Evolutionary conservation across 805 yeast species (phyloP).

Genomic region (Cyberlindnera euphorbiiphila): DNA sequence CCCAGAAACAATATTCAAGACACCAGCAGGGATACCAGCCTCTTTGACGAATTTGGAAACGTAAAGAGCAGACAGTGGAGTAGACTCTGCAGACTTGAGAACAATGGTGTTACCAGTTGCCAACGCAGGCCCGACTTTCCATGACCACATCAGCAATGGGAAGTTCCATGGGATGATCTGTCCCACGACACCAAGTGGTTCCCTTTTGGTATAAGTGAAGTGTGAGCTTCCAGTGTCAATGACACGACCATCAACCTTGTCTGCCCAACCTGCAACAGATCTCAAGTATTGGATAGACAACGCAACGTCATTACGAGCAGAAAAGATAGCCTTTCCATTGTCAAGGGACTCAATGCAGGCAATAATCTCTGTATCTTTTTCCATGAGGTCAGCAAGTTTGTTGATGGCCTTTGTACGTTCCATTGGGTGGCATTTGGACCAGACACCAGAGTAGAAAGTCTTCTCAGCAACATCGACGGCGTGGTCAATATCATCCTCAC

Average conservation of each 20-base stretch:
- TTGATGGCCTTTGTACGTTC: slow-evolving; percentile 58
- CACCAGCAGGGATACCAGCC: slow-evolving; percentile 93
- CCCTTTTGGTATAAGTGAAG: slow-evolving; percentile 76
- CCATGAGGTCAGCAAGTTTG: slow-evolving; percentile 77
- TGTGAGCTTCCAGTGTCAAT: slow-evolving; percentile 72
- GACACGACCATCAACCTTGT: slow-evolving; percentile 73
- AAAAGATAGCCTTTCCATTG: slow-evolving; percentile 77
- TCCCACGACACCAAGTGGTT: slow-evolving; percentile 94
- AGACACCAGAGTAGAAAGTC: slow-evolving; percentile 71
- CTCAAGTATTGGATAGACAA: slow-evolving; percentile 67
- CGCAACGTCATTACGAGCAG: slow-evolving; percentile 73
- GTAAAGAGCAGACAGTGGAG: slow-evolving; percentile 84
- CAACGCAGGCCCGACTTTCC: slow-evolving; percentile 93
- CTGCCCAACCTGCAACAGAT: slow-evolving; percentile 90
- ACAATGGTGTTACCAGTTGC: slow-evolving; percentile 89
- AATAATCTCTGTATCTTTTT: slow-evolving; percentile 62
- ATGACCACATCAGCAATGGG: slow-evolving; percentile 89
- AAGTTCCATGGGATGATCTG: slow-evolving; percentile 97
- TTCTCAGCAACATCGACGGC: slow-evolving; percentile 80
- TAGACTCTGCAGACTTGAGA: slow-evolving; percentile 86
- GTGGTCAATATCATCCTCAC: slow-evolving; percentile 70
- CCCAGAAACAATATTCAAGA: slow-evolving; percentile 82
- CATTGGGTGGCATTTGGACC: slow-evolving; percentile 70
- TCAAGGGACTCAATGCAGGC: slow-evolving; percentile 84
- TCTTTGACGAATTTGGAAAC: slow-evolving; percentile 64